These are phyloP conservation scores for Dipteronia dyeriana DNA, from an alignment of 345 rosid genomes.

Conservation along the genomic window DNA sequence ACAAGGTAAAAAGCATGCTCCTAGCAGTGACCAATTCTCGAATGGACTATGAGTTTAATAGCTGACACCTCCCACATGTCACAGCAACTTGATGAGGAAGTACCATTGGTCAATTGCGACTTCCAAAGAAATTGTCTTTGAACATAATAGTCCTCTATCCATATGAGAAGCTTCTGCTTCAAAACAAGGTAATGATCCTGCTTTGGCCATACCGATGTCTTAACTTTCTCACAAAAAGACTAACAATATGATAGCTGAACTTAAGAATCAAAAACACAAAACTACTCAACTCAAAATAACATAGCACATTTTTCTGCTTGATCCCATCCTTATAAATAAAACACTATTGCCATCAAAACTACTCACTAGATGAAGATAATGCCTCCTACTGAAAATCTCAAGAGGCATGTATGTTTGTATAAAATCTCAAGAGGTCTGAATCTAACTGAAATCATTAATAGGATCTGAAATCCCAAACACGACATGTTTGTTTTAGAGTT, in stretches of 20 bases:
- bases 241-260: neutral
- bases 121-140: neutral
- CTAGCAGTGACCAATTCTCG: conserved; percentile 1
- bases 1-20: neutral
- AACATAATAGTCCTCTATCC: neutral
- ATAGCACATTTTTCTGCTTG: neutral
- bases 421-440: too few species aligned
- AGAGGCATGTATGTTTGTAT: too few species aligned
- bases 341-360: too few species aligned
- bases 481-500: too few species aligned
- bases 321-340: neutral
- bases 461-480: too few species aligned
- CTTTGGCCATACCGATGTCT: neutral
- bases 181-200: neutral
- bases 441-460: too few species aligned
- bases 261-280: neutral
- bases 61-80: neutral
- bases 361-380: too few species aligned
- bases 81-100: neutral
- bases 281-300: neutral
- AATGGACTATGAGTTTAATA: neutral
- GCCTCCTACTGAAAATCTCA: too few species aligned
- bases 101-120: neutral
- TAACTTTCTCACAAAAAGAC: neutral
- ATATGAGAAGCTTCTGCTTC: neutral